Base-by-base conservation (phyloP, 768 basidiomycete species). In the Paxillus involutus region DNA sequence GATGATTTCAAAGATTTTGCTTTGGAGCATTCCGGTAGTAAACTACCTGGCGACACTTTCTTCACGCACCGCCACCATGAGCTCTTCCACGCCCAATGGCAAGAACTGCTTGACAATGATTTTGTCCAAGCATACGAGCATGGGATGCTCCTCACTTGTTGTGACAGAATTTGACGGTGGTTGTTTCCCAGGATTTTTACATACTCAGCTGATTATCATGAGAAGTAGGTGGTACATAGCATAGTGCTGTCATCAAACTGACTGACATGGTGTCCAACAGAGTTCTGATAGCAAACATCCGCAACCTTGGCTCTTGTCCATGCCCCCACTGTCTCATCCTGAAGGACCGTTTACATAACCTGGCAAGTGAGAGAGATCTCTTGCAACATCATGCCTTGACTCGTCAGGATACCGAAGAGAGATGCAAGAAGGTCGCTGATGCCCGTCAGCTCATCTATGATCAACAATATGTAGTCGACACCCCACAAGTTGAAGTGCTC, bases 381-480 rank as follows among this genome's bases (percentile, higher is more conserved):
- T 9, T 43, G 0, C 21, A 21, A 1, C 58, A 55, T 19, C 16
- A 35, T 1, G 44, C 49, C 6, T n/a, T 49, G 0, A 47, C 21
- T 14, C 61, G 66, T 0, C 19, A 51, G 0, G 64, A 71, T 36
- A 52, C 58, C 32, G 35, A 29, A 4, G 29, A 12, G 46, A 14
- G 1, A 35, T 24, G 8, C 30, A 40, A 24, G 5, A 54, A 48
- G 47, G 50, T 70, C 16, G 40, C n/a, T 3, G 26, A 8, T 3
- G 65, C 70, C 6, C 60, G 68, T 1, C 29, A 58, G 16, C 39
- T 61, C 2, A 71, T 75, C 6, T 73, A 73, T 50, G 39, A 66
- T 33, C 46, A 59, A 13, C 58, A 61, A 30, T 58, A 57, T 44
- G 52, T 46, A 1, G 64, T 75, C 10, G 63, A 68, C 17, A 63